Conservation (phyloP, 257 asterid species). For the Marsdenia floribunda region DNA sequence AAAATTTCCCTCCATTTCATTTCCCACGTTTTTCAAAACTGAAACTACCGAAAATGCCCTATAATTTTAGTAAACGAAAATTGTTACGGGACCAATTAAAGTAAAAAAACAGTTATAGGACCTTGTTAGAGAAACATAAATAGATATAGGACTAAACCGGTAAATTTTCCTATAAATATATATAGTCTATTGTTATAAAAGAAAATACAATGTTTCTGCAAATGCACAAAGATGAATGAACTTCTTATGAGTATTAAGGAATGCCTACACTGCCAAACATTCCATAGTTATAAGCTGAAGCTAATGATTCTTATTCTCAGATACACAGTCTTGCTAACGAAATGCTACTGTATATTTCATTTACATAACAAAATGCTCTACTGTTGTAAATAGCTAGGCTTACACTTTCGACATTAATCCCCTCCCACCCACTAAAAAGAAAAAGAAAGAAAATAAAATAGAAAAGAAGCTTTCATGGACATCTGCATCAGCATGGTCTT, state of each 20-base stretch:
- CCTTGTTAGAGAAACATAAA: no score
- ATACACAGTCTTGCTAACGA: neutral
- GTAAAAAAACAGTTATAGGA: no score
- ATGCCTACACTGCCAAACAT: neutral
- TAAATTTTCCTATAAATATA: no score
- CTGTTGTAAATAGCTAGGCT: neutral
- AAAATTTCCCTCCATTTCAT: no score
- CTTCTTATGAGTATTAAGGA: neutral
- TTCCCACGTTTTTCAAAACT: no score
- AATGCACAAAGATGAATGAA: neutral
- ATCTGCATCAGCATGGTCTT: slow-evolving; percentile 21
- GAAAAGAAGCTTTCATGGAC: slow-evolving; percentile 1
- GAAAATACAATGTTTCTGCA: no score
- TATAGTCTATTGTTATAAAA: no score
- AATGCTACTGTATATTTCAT: neutral
- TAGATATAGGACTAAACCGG: no score
- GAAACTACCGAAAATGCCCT: no score
- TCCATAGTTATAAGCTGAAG: neutral
- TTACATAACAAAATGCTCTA: neutral
- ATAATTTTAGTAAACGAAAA: no score
- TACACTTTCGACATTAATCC: neutral
- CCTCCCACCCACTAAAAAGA: neutral
- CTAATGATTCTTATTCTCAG: neutral
- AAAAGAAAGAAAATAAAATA: slow-evolving; percentile 1
- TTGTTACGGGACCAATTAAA: no score